phyloP scores from a whole-genome alignment of 2,329 filamentous ascomycete species.

The Cytospora mali region DNA sequence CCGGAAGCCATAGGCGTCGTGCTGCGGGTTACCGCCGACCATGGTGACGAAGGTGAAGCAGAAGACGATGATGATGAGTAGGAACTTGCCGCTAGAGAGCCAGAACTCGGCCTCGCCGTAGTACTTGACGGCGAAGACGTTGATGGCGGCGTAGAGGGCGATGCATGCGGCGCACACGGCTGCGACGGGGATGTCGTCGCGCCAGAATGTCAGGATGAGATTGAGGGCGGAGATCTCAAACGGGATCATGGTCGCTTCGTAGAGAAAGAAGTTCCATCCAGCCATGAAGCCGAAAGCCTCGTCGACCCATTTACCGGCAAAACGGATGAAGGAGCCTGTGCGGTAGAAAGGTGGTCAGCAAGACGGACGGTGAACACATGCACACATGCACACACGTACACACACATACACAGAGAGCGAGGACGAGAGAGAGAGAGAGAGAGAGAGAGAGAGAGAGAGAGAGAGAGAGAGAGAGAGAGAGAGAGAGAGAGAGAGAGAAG shows the following conservation, averaged over 20 bases:
- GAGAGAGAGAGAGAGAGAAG: no score
- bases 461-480: no score
- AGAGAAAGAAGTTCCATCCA: constrained; percentile 48
- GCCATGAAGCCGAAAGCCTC: constrained; percentile 63
- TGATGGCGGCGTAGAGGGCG: constrained; percentile 56
- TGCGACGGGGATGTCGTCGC: constrained; percentile 46
- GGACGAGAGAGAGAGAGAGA: no score
- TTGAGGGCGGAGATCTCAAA: constrained; percentile 46
- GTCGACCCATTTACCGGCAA: constrained; percentile 67
- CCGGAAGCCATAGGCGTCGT: constrained; percentile 70
- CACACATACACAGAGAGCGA: no score
- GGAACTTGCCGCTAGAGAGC: constrained; percentile 63
- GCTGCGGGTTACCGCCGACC: constrained; percentile 74
- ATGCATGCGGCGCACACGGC: constrained; percentile 61
- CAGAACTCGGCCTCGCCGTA: constrained; percentile 76
- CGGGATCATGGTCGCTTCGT: constrained; percentile 45
- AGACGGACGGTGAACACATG: neutral
- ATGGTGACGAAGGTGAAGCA: constrained; percentile 77
- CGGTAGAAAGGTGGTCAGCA: neutral
- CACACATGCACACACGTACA: no score
- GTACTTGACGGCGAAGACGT: constrained; percentile 66
- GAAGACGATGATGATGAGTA: constrained; percentile 69
- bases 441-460: no score
- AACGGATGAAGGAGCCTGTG: constrained; percentile 60
- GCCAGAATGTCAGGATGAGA: constrained; percentile 51